Evolutionary conservation across 192 early-diverging fungal genomes (phyloP), one percentile per base, ranked within the genome.

Genomic region (Backusella australiensis): DNA sequence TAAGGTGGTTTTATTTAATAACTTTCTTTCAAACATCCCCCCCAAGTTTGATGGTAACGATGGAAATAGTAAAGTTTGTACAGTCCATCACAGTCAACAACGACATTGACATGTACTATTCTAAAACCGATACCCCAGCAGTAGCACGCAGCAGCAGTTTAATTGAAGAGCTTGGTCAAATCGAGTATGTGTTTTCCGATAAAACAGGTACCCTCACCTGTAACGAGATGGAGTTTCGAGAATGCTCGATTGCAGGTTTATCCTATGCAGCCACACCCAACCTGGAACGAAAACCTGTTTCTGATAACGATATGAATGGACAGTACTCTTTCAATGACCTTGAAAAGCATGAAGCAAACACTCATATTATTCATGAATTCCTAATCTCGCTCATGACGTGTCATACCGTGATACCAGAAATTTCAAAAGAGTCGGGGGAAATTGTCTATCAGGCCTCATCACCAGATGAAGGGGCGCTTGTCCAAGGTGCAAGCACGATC

Each of bases 31-130:
- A 32, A 32, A 44, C 15, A 44, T 0, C 0, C 11, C 23, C 0
- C 0, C 11, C 23, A 42, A 93, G 93, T 89, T 91, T 98, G 81
- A 96, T 99, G 78, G 95, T 99, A 34, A 97, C 95, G 14, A 96
- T 99, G 96, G 98, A 99, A 79, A 89, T 97, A 44, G 96, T 97
- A 34, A 99, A 99, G 85, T 98, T 91, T 81, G 89, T 91, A 81
- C 92, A 97, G 80, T 91, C 94, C 6, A 83, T 90, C 52, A 86
- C 97, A 34, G 97, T 99, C 81, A 94, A 96, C 83, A 85, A 89
- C 9, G 96, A 99, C 78, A 80, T 96, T 81, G 97, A 99, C 81
- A 94, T 99, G 87, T 99, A 98, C 82, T 93, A 97, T 77, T 96
- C 96, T 80, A 88, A 90, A 53, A 93, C 94, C 0, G 92, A 99